Conservation (phyloP, 495 filamentous ascomycete genomes). For the Diplogelasinospora grovesii region DNA sequence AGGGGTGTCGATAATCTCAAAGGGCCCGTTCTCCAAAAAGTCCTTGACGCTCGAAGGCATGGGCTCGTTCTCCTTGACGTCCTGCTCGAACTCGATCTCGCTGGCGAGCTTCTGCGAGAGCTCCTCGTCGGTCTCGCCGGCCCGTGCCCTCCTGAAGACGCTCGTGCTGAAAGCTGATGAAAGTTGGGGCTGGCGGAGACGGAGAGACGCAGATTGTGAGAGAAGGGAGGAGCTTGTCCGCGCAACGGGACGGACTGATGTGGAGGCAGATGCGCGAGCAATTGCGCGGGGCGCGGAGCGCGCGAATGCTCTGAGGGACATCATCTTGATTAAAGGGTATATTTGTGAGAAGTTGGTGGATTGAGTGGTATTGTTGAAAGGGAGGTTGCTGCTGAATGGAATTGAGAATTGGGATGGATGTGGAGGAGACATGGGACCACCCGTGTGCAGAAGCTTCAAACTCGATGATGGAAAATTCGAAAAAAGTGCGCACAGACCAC, state of each 20-base stretch:
- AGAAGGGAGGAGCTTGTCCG: conserved; percentile 24
- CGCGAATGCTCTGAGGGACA: conserved; percentile 64
- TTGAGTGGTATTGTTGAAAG: conserved; percentile 6
- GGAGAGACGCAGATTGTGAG: conserved; percentile 21
- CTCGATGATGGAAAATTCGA: too few relatives aligned
- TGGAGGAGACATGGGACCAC: not conserved
- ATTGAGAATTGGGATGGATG: conserved; percentile 2
- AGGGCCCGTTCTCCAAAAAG: conserved; percentile 64
- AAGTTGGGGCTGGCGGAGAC: conserved; percentile 48
- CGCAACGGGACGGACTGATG: conserved; percentile 37
- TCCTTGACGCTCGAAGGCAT: conserved; percentile 59
- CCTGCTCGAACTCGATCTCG: conserved; percentile 62
- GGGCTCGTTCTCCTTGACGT: conserved; percentile 51
- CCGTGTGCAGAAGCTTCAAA: too few relatives aligned
- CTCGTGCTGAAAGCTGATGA: conserved; percentile 71
- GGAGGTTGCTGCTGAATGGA: not conserved
- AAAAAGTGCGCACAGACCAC: too few relatives aligned
- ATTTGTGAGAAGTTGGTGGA: conserved; percentile 1
- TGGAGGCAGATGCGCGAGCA: conserved; percentile 48
- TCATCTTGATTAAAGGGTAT: conserved; percentile 48
- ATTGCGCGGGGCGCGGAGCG: conserved; percentile 62
- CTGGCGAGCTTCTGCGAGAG: conserved; percentile 70
- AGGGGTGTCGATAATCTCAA: conserved; percentile 66
- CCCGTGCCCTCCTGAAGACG: conserved; percentile 35
- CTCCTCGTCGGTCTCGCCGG: conserved; percentile 58